Evolutionary conservation across 2,329 filamentous ascomycete genomes (phyloP).

Genomic region (Biscogniauxia mediterranea): DNA sequence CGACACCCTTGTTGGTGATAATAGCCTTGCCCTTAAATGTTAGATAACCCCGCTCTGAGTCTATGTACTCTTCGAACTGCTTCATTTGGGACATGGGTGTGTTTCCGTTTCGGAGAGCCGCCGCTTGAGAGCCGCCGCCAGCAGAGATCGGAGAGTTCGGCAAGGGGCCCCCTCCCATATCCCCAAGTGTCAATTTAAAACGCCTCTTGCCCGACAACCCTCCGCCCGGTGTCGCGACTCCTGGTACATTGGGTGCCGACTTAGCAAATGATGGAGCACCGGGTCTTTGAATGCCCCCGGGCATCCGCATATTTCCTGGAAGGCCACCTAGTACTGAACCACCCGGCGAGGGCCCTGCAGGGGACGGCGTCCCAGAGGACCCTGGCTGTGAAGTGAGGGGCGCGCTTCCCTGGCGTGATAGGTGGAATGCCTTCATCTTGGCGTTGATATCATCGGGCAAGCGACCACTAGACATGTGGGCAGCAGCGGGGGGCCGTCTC

Average conservation of each 20-base stretch:
- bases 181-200: slow-evolving; percentile 61
- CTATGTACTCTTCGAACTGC: slow-evolving; percentile 75
- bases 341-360: slow-evolving; percentile 29
- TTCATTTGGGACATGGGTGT: slow-evolving; percentile 50
- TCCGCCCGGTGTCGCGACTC: slow-evolving; percentile 13
- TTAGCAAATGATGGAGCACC: slow-evolving; percentile 48
- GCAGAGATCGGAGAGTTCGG: slow-evolving; percentile 41
- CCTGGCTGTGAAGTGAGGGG: slow-evolving; percentile 27
- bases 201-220: slow-evolving; percentile 63
- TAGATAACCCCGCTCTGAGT: slow-evolving; percentile 85
- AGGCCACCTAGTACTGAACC: slow-evolving; percentile 32
- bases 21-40: slow-evolving; percentile 92
- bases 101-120: slow-evolving; percentile 34
- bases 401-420: slow-evolving; percentile 44
- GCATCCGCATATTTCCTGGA: slow-evolving; percentile 46
- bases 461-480: slow-evolving; percentile 41
- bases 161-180: slow-evolving; percentile 40
- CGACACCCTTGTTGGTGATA: slow-evolving; percentile 83
- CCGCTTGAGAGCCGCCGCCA: slow-evolving; percentile 36
- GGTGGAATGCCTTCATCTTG: slow-evolving; percentile 46
- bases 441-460: slow-evolving; percentile 45
- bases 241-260: slow-evolving; percentile 48
- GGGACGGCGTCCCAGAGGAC: slow-evolving; percentile 31
- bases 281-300: slow-evolving; percentile 42
- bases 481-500: slow-evolving; percentile 48